Base-by-base conservation (phyloP, 148 eudicot species). In the Salicornia ramosissima region DNA sequence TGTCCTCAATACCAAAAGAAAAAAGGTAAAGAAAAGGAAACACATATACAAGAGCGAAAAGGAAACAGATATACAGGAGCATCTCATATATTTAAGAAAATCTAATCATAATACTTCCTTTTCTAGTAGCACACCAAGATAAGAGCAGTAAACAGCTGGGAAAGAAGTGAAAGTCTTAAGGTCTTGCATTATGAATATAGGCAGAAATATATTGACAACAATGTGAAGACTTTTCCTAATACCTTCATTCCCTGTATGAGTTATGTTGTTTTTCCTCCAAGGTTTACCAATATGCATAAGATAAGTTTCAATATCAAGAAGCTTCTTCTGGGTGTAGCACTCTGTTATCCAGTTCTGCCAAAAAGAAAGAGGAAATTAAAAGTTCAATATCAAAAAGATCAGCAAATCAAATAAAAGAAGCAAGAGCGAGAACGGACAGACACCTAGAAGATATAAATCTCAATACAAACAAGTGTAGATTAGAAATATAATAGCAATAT, bases 211-310 rank as follows among this genome's bases (percentile, higher is more conserved):
- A n/a, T n/a, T n/a, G n/a, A 36, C 8, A 36, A 36, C 40, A 36
- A 36, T 36, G 4, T 16, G 42, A 46, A 21, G 59, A 43, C 2
- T 22, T 29, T 62, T 62, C 65, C 25, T 51, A 18, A 71, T 74
- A 90, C 96, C 98, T 81, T 79, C 71, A 63, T 65, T 80, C 28
- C 76, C 71, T 54, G 75, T 78, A 68, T 68, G 72, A 49, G 85
- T 78, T 45, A 57, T 31, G 21, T 71, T 68, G 61, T 77, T 79
- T 74, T 63, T 87, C 80, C 81, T 80, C 98, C 98, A 93, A 64
- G 96, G 96, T 79, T 86, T 93, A 64, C 98, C 98, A 80, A 83
- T 82, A 84, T 90, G 81, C 86, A 93, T 78, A 68, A 93, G 86
- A 79, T 86, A 93, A 69, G 68, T 79, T 76, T 90, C 98, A 70